Evolutionary conservation across 129 eudicot genomes (phyloP).

Genomic region (Escallonia rubra): DNA sequence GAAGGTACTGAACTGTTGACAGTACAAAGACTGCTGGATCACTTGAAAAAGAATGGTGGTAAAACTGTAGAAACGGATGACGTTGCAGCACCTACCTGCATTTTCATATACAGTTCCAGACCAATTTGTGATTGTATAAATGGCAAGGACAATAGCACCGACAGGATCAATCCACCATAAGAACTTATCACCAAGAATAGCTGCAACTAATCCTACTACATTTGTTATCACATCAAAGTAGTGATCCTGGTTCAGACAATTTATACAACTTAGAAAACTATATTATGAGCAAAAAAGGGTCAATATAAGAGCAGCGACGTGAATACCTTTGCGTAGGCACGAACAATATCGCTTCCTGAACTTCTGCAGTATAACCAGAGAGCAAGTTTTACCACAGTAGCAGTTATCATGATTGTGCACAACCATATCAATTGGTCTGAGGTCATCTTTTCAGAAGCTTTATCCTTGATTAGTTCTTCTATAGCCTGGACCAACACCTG

Average conservation of each 20-base stretch:
- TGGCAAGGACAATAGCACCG: constrained; percentile 41
- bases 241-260: constrained; percentile 36
- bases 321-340: constrained; percentile 57
- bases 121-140: constrained; percentile 45
- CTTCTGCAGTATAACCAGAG: too few species aligned
- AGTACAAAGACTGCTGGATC: too few species aligned
- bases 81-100: constrained; percentile 28
- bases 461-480: constrained; percentile 52
- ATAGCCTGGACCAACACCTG: constrained; percentile 85
- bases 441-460: constrained; percentile 55
- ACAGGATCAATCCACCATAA: constrained; percentile 52
- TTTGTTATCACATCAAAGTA: constrained; percentile 67
- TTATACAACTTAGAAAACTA: neutral
- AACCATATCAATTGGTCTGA: constrained; percentile 63
- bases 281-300: neutral
- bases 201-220: constrained; percentile 54
- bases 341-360: constrained; percentile 1
- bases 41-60: too few species aligned
- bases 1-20: too few species aligned
- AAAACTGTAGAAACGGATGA: neutral
- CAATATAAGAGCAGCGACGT: neutral
- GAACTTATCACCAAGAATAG: constrained; percentile 41
- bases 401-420: constrained; percentile 61
- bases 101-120: constrained; percentile 75
- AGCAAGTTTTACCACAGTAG: constrained; percentile 15